phyloP scores from a whole-genome alignment of 228 moss, liverwort and hornwort genomes.

The Sphagnum magellanicum region DNA sequence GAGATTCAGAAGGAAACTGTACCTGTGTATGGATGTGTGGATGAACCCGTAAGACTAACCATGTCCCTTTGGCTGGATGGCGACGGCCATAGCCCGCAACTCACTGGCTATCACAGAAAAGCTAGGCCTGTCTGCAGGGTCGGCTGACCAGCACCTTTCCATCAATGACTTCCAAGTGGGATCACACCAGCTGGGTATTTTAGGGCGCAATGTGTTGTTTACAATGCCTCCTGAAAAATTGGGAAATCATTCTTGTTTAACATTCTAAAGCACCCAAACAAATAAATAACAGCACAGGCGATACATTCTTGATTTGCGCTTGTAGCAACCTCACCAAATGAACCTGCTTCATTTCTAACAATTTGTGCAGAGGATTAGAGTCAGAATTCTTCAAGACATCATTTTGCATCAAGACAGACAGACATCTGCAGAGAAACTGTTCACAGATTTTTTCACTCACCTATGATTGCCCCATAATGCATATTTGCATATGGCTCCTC shows the following conservation, averaged over 20 bases:
- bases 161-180: constrained; percentile 90
- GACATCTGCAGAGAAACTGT: not conserved
- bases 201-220: constrained; percentile 90
- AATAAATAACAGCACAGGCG: too few species aligned
- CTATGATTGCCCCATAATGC: constrained; percentile 99
- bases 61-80: constrained; percentile 70
- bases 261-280: too few species aligned
- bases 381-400: too few species aligned
- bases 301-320: too few species aligned
- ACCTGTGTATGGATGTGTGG: constrained; percentile 2
- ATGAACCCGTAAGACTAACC: constrained; percentile 24
- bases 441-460: constrained; percentile 17
- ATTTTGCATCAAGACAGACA: not conserved
- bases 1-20: not conserved
- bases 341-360: too few species aligned
- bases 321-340: too few species aligned
- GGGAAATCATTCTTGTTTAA: too few species aligned
- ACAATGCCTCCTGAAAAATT: constrained; percentile 79
- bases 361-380: too few species aligned
- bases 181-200: constrained; percentile 90
- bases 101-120: constrained; percentile 88
- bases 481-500: constrained; percentile 96
- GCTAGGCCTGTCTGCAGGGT: constrained; percentile 62
- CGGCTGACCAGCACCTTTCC: constrained; percentile 94
- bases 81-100: constrained; percentile 79